Evolutionary conservation across 768 basidiomycete genomes (phyloP).

Genomic region (Tricholoma terreum): DNA sequence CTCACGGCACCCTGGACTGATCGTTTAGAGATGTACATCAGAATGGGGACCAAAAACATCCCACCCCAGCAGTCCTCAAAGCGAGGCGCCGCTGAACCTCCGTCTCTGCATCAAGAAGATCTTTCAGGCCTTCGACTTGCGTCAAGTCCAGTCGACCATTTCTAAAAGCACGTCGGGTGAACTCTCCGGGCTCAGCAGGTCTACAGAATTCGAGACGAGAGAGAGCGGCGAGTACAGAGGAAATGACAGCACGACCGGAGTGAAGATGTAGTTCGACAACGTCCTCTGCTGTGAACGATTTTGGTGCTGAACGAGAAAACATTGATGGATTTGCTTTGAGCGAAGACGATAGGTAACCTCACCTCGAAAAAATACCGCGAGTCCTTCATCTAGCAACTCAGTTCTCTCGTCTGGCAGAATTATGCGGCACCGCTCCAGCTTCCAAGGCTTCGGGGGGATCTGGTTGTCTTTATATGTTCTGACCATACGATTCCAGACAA

Average conservation of each 20-base stretch:
- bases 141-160: slow-evolving; percentile 83
- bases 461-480: slow-evolving; percentile 10
- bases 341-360: slow-evolving; percentile 12
- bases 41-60: slow-evolving; percentile 22
- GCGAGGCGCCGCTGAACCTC: slow-evolving; percentile 78
- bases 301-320: slow-evolving; percentile 48
- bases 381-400: slow-evolving; percentile 72
- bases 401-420: slow-evolving; percentile 52
- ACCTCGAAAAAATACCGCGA: slow-evolving; percentile 84
- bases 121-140: slow-evolving; percentile 84
- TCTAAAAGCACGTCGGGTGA: slow-evolving; percentile 80
- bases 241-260: slow-evolving; percentile 78
- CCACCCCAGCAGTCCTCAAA: slow-evolving; percentile 61
- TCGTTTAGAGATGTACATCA: slow-evolving; percentile 9
- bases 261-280: slow-evolving; percentile 85
- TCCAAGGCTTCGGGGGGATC: slow-evolving; percentile 52
- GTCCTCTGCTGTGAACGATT: slow-evolving; percentile 82
- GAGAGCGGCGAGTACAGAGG: slow-evolving; percentile 65
- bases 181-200: slow-evolving; percentile 84
- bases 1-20: slow-evolving; percentile 56
- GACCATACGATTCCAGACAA: slow-evolving; percentile 64
- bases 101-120: slow-evolving; percentile 87
- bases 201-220: slow-evolving; percentile 61
- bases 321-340: neutral
- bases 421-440: slow-evolving; percentile 66